Evolutionary conservation across 2,329 filamentous ascomycete species (phyloP), one percentile per base, ranked within the genome.

Genomic region (Aplosporella prunicola): DNA sequence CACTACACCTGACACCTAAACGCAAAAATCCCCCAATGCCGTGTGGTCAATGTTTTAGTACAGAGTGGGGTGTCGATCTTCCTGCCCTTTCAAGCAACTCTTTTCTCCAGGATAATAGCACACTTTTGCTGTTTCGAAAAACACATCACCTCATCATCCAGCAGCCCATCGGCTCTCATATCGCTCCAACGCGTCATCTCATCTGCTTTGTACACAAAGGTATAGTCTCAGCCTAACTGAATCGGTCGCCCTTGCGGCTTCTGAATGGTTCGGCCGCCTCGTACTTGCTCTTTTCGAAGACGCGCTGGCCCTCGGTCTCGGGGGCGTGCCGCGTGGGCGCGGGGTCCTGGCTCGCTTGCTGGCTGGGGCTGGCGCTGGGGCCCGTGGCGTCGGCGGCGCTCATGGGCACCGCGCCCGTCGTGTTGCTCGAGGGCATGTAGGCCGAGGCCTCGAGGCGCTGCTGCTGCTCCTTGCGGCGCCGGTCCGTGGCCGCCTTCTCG

Each of bases 251-350:
- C 58, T 86, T 93, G 43, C 70, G 75, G 62, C 80, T 82, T 50
- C 74, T 68, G 61, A 80, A 96, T 39, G 87, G 82, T 48, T 75
- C 70, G 36, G 67, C 69, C 20, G 82, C 80, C 65, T 96, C 88
- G 61, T 93, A 96, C 64, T 93, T 94, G 58, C 85, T 82, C 69
- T 86, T 93, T 60, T 88, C 83, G 23, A 66, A 51, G 17, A 82
- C 67, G 45, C 72, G 68, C 54, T 86, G 71, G 28, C 68, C 63
- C 55, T 83, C 82, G 27, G 75, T 82, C 46, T 78, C 70, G 2
- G 84, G 82, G 43, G 81, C 82, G 62, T 93, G 87, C 47, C 78
- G 69, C 36, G 85, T 93, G 8, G 87, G 81, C 9, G 88, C 87
- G n/a, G 86, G 86, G 62, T 94, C 88, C 45, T 67, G 66, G 52